Base-by-base conservation (phyloP, 768 basidiomycete species). In the Plicaturopsis crispa region DNA sequence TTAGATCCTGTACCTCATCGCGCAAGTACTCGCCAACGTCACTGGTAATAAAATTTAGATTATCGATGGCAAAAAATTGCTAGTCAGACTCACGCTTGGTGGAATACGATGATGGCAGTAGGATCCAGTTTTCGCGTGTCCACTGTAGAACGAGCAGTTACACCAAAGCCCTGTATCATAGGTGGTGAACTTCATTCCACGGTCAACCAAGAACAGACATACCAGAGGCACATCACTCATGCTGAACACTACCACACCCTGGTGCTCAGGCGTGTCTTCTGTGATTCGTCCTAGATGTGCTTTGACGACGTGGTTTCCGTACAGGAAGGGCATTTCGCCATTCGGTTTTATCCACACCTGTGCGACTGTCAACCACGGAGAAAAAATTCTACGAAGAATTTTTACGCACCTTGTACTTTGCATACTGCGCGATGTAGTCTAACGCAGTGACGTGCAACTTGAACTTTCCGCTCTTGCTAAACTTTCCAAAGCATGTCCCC, bases 341-440 rank as follows among this genome's bases (percentile, higher is more conserved):
- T 98, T 94, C 18, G 93, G 84, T 61, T 99, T 99, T 57, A 99
- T 91, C 96, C 96, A 99, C 13, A 98, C 77, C 94, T 97, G 43
- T 4, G 22, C n/a, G n/a, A n/a, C n/a, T n/a, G n/a, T n/a, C n/a
- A n/a, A n/a, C n/a, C n/a, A n/a, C n/a, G n/a, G n/a, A n/a, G n/a
- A n/a, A n/a, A n/a, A n/a, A n/a, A n/a, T n/a, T n/a, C n/a, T n/a
- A n/a, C n/a, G n/a, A n/a, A n/a, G n/a, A n/a, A 14, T 14, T 24
- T 41, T 2, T 4, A 51, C 65, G 38, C 44, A 91, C 96, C 75
- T 99, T 99, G 70, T 91, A 89, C 63, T 94, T 98, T 14, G 96
- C 93, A 56, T 96, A 97, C 55, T 96, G 88, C 1, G 91, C 89
- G 42, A 99, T 62, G 53, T 88, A 85, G 53, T 98, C 94, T 45